Evolutionary conservation across 2,329 filamentous ascomycete species (phyloP).

Genomic region (Diaporthe nobilis): DNA sequence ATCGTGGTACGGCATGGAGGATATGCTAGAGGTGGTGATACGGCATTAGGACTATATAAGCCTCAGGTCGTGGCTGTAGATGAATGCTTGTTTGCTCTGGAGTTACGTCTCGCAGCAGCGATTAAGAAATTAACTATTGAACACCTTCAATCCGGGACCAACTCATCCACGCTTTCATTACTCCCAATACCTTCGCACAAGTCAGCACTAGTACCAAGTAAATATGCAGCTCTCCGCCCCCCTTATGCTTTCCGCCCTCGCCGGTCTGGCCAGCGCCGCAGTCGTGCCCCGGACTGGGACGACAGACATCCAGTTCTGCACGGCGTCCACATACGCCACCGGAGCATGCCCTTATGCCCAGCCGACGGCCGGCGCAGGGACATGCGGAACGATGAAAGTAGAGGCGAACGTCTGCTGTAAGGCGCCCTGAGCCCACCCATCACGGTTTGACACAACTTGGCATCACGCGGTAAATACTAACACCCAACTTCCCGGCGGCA

Average conservation of each 20-base stretch:
- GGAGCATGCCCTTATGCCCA: slow-evolving; percentile 36
- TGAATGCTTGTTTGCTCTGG: neutral
- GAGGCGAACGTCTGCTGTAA: slow-evolving; percentile 31
- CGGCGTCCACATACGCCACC: slow-evolving; percentile 17
- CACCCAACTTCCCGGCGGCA: neutral
- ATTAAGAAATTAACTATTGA: neutral
- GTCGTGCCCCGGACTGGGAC: slow-evolving; percentile 1
- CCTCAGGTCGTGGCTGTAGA: slow-evolving; percentile 13
- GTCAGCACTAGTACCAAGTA: neutral
- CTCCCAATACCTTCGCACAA: neutral
- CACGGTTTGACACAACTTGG: neutral
- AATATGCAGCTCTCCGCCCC: neutral
- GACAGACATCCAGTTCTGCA: slow-evolving; percentile 34
- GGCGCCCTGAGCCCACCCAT: neutral
- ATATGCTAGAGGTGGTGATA: slow-evolving; percentile 1
- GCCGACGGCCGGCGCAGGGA: slow-evolving; percentile 34
- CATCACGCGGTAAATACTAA: neutral
- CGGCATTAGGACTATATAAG: slow-evolving; percentile 24
- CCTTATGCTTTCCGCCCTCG: neutral
- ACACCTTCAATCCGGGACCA: neutral
- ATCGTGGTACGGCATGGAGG: neutral
- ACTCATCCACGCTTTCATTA: too few relatives aligned
- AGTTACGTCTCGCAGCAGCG: neutral
- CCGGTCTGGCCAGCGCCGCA: neutral
- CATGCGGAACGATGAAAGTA: slow-evolving; percentile 22